These are phyloP conservation scores for Trametes punicea DNA, from an alignment of 768 basidiomycete genomes.

Conservation along the genomic window DNA sequence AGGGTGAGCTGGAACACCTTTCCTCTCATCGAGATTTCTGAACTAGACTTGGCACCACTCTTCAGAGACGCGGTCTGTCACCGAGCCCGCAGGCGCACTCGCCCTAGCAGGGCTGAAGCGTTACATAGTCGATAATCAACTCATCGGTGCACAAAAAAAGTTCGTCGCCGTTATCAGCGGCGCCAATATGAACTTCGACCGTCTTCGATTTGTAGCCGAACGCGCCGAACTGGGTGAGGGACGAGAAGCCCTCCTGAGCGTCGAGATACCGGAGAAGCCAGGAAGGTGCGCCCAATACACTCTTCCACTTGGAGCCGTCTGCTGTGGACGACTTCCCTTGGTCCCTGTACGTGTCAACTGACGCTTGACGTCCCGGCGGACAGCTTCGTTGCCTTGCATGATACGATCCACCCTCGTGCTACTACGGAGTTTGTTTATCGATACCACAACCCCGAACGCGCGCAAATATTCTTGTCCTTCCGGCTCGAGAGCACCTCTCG, in stretches of 20 bases:
- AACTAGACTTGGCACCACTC: neutral
- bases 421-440: conserved; percentile 97
- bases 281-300: conserved; percentile 57
- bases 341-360: neutral
- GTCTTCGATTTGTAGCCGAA: conserved; percentile 96
- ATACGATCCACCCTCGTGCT: conserved; percentile 82
- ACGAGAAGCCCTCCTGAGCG: conserved; percentile 86
- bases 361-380: neutral
- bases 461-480: conserved; percentile 91
- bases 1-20: conserved; percentile 52
- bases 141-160: conserved; percentile 78
- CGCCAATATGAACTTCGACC: conserved; percentile 99
- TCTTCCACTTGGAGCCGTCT: neutral
- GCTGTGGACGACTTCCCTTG: neutral
- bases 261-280: conserved; percentile 90
- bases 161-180: conserved; percentile 94
- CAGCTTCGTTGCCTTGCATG: conserved; percentile 87
- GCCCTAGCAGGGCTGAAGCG: conserved; percentile 90
- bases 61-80: conserved; percentile 90
- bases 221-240: conserved; percentile 97
- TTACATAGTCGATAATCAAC: conserved; percentile 75
- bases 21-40: neutral
- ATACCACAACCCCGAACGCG: conserved; percentile 67
- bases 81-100: conserved; percentile 94
- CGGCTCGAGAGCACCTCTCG: conserved; percentile 62